A percentile compares a stretch with the other conserved stretches of the same genome.
These are phyloP conservation scores for Helicostylum pulchrum DNA, from an alignment of 192 early-diverging fungal species.

Conservation along the genomic window DNA sequence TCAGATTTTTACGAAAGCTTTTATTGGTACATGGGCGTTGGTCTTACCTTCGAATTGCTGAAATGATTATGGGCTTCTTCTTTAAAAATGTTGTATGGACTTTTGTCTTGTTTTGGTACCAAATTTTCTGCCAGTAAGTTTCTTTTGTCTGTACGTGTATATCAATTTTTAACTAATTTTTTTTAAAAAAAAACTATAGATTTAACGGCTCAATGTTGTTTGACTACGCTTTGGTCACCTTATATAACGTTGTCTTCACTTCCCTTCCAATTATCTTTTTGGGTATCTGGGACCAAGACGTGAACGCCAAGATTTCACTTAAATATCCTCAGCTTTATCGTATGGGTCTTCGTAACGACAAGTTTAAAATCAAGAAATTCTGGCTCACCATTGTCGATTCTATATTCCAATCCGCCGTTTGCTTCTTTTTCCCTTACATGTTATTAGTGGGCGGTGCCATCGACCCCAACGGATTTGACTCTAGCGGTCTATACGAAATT, in stretches of 20 bases:
- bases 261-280: slow-evolving; percentile 73
- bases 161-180: slow-evolving; percentile 5
- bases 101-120: slow-evolving; percentile 86
- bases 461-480: slow-evolving; percentile 31
- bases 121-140: slow-evolving; percentile 75
- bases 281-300: slow-evolving; percentile 82
- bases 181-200: slow-evolving; percentile 34
- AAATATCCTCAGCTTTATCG: slow-evolving; percentile 78
- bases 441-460: slow-evolving; percentile 44
- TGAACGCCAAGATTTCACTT: slow-evolving; percentile 61
- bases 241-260: slow-evolving; percentile 88
- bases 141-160: not conserved
- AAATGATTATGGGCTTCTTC: slow-evolving; percentile 90
- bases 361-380: slow-evolving; percentile 73
- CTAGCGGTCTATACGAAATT: slow-evolving; percentile 62
- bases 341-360: slow-evolving; percentile 65
- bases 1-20: slow-evolving; percentile 78
- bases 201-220: slow-evolving; percentile 78
- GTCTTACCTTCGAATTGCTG: slow-evolving; percentile 82
- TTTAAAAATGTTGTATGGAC: slow-evolving; percentile 95
- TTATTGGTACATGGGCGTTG: slow-evolving; percentile 92
- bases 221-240: slow-evolving; percentile 85
- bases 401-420: slow-evolving; percentile 68
- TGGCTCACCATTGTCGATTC: slow-evolving; percentile 72
- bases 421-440: slow-evolving; percentile 64